Base-by-base conservation (phyloP, 495 filamentous ascomycete genomes). In the Amphirosellinia nigrospora region DNA sequence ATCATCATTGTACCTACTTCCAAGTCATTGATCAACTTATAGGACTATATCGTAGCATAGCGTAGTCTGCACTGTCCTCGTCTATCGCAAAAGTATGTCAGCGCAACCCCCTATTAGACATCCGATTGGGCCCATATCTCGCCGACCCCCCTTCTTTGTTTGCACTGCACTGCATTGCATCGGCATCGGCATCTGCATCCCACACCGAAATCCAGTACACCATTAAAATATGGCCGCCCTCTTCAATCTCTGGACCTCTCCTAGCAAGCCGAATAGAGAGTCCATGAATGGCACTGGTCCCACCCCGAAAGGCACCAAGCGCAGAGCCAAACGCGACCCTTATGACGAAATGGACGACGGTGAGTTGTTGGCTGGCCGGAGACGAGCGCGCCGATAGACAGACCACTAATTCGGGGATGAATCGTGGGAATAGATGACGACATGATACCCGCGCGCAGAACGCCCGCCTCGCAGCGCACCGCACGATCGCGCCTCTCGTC, bases 271-370 rank as follows among this genome's bases (percentile, higher is more conserved):
- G 4, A 38, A 41, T 38, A 66, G 41, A 23, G 28, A 11, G 45
- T 68, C 70, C 21, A 60, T 71, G 63, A 76, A 72, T 52, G 71
- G 72, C 55, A 19, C 43, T 26, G 60, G 55, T 34, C 66, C 75
- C 23, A 52, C 64, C 16, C 55, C 66, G 46, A 70, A 72, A 41
- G 71, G 74, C 23, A 71, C 62, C 5, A 78, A 78, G 72, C 76
- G 76, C 66, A 76, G 76, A 62, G 72, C 74, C 5, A 76, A 71
- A 46, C 62, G 61, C 26, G 74, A 78, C n/a, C 76, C 76, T 16
- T 78, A 78, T 41, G 74, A 78, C 28, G 72, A 74, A 2, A 72
- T 78, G 58, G 74, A 74, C 26, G 74, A 74, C 30, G 72, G 76
- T 78, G 62, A 72, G 74, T 70, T 56, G 10, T 8, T 36, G 55